These are phyloP conservation scores for Rhizopogon vesiculosus DNA, from an alignment of 768 basidiomycete genomes.

Conservation along the genomic window DNA sequence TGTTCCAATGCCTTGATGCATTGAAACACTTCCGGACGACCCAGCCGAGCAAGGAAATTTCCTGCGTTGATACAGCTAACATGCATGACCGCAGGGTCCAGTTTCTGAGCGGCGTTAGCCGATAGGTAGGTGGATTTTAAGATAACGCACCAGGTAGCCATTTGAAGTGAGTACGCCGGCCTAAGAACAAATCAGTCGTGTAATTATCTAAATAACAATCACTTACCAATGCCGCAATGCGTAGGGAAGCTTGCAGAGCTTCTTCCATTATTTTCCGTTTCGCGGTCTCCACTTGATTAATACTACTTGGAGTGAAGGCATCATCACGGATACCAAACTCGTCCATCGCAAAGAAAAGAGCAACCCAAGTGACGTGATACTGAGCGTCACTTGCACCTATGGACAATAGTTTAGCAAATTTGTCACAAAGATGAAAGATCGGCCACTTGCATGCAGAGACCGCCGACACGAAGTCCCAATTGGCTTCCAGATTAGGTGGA, in stretches of 20 bases:
- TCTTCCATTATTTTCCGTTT: conserved; percentile 76
- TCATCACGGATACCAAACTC: conserved; percentile 79
- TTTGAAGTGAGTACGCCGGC: conserved; percentile 82
- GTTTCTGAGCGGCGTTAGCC: conserved; percentile 38
- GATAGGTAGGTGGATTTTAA: conserved; percentile 10
- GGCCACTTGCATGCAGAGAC: conserved; percentile 51
- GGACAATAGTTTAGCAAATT: not conserved
- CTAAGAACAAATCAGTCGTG: conserved; percentile 28
- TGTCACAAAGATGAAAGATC: not conserved
- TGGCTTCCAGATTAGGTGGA: conserved; percentile 74
- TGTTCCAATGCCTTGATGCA: conserved; percentile 86
- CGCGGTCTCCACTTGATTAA: conserved; percentile 61
- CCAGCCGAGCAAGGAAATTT: conserved; percentile 73
- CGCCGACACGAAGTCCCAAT: conserved; percentile 89
- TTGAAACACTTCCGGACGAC: conserved; percentile 74
- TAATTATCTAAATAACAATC: conserved; percentile 1
- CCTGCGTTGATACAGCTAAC: conserved; percentile 85
- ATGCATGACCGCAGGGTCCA: conserved; percentile 88
- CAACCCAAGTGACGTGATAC: conserved; percentile 91
- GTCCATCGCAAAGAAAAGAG: conserved; percentile 74
- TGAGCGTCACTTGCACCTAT: conserved; percentile 81
- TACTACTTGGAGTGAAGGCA: conserved; percentile 22
- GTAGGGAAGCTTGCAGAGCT: conserved; percentile 77
- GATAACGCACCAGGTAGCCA: conserved; percentile 68
- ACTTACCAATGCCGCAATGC: conserved; percentile 82